These are phyloP conservation scores for Penicillium fimorum DNA, from an alignment of 495 filamentous ascomycete genomes.

Conservation along the genomic window DNA sequence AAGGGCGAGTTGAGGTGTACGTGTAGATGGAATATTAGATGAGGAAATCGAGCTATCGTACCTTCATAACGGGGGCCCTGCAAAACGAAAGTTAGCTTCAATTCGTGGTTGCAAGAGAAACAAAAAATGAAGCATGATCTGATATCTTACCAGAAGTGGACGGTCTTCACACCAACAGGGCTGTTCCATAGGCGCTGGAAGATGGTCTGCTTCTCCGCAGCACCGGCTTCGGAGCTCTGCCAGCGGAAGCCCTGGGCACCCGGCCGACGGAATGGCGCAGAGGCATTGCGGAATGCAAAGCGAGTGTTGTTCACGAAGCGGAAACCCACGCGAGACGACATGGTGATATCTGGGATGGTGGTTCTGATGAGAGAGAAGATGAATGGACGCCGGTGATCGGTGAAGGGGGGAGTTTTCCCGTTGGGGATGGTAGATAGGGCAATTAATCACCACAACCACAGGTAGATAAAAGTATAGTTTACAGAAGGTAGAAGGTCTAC, in stretches of 20 bases:
- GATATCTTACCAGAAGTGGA: constrained; percentile 84
- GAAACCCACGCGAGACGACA: constrained; percentile 49
- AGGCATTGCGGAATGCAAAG: constrained; percentile 52
- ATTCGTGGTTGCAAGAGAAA: not conserved
- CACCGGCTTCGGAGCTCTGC: constrained; percentile 60
- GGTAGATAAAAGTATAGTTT: not conserved
- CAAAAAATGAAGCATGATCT: not conserved
- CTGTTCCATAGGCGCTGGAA: constrained; percentile 80
- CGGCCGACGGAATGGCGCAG: constrained; percentile 51
- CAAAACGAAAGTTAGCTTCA: constrained; percentile 19
- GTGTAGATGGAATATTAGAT: constrained; percentile 9
- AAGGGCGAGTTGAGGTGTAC: not conserved
- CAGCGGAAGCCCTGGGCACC: constrained; percentile 59
- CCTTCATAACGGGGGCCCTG: constrained; percentile 95
- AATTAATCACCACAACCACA: constrained; percentile 11
- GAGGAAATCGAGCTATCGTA: constrained; percentile 37
- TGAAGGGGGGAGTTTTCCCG: constrained; percentile 27
- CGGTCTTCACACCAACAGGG: constrained; percentile 86
- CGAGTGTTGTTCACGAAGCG: constrained; percentile 51
- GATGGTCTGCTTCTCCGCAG: constrained; percentile 54
- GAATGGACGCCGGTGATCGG: constrained; percentile 28
- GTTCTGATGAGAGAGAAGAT: constrained; percentile 21
- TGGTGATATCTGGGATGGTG: constrained; percentile 30
- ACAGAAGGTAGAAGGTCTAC: not conserved
- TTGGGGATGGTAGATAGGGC: constrained; percentile 1